Evolutionary conservation across 441 rosid genomes (phyloP).

Genomic region (Lagerstroemia fauriei): DNA sequence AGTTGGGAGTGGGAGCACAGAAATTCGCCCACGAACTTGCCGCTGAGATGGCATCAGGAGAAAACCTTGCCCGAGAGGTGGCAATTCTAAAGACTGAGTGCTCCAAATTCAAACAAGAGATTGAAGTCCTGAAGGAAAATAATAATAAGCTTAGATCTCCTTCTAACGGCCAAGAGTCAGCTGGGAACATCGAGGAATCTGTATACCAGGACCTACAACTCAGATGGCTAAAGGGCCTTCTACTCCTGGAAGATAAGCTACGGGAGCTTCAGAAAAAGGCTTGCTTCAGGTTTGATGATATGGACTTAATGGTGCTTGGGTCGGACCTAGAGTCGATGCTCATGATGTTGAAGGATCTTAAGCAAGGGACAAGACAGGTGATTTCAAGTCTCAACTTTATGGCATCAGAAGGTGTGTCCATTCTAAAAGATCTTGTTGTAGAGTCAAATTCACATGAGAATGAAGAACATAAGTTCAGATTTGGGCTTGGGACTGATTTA

Average conservation of each 20-base stretch:
- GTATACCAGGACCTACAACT: constrained; percentile 51
- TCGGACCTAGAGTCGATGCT: constrained; percentile 70
- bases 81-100: constrained; percentile 76
- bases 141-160: constrained; percentile 42
- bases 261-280: constrained; percentile 72
- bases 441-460: constrained; percentile 46
- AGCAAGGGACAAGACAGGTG: constrained; percentile 60
- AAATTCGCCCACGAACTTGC: constrained; percentile 70
- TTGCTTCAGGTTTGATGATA: constrained; percentile 65
- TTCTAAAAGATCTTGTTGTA: constrained; percentile 31
- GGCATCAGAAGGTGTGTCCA: constrained; percentile 40
- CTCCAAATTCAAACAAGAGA: constrained; percentile 68
- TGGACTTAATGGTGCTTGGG: constrained; percentile 54
- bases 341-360: constrained; percentile 65
- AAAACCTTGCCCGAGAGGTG: constrained; percentile 73
- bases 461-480: constrained; percentile 45
- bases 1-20: constrained; percentile 70
- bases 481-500: constrained; percentile 61
- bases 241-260: constrained; percentile 67
- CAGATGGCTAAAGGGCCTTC: constrained; percentile 70
- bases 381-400: constrained; percentile 44
- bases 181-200: constrained; percentile 41
- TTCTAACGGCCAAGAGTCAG: constrained; percentile 35
- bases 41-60: constrained; percentile 84
- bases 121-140: constrained; percentile 49